These are phyloP conservation scores for Starmera dryadoides DNA, from an alignment of 805 yeast species.

Conservation along the genomic window DNA sequence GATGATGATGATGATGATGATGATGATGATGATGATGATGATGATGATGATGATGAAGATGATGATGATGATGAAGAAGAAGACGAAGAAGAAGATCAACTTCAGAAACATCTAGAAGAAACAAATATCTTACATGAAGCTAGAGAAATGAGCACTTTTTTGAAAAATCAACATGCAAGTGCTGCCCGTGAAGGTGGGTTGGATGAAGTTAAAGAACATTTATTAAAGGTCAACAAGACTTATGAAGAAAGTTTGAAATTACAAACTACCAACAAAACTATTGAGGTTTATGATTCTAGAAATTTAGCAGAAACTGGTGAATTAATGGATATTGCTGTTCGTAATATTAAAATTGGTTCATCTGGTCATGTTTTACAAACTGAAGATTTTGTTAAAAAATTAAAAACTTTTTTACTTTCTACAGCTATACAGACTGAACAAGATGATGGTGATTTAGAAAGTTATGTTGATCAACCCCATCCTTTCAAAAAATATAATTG, in stretches of 20 bases:
- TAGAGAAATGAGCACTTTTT: slow-evolving; percentile 21
- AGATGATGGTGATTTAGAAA: slow-evolving; percentile 18
- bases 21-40: background rate
- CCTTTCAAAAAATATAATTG: slow-evolving; percentile 47
- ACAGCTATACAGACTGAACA: slow-evolving; percentile 21
- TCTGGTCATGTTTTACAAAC: slow-evolving; percentile 42
- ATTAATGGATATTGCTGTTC: slow-evolving; percentile 57
- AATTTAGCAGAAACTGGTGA: slow-evolving; percentile 53
- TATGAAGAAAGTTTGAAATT: slow-evolving; percentile 35
- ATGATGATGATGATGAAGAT: background rate
- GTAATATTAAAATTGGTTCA: slow-evolving; percentile 52
- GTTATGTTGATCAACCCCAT: slow-evolving; percentile 18
- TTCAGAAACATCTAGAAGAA: slow-evolving; percentile 9
- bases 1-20: background rate
- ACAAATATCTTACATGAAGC: slow-evolving; percentile 25
- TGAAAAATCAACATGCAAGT: slow-evolving; percentile 34
- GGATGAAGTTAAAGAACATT: slow-evolving; percentile 33
- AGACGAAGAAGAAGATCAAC: background rate
- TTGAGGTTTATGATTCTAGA: slow-evolving; percentile 58
- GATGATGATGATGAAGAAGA: slow-evolving; percentile 2
- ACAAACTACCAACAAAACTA: slow-evolving; percentile 26
- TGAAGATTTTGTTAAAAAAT: slow-evolving; percentile 35
- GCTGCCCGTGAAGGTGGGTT: slow-evolving; percentile 56
- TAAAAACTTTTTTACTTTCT: slow-evolving; percentile 31
- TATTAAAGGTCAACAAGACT: slow-evolving; percentile 38